Base-by-base conservation (phyloP, 306 rosid species). In the Leucaena leucocephala region DNA sequence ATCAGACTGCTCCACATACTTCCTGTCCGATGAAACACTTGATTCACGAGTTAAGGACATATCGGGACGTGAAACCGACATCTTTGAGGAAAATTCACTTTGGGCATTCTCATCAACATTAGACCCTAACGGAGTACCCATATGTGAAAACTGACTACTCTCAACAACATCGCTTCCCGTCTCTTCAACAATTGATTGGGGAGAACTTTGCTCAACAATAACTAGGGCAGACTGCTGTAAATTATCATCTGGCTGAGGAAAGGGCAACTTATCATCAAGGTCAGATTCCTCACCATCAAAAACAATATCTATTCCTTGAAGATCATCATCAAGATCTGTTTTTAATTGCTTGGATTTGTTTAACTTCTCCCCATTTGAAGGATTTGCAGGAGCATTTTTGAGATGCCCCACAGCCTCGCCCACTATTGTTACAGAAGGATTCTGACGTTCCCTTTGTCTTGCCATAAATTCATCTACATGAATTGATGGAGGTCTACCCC, bases 381-480 rank as follows among this genome's bases (percentile, higher is more conserved):
- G 85, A 70, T 86, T 85, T 50, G 77, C 80, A 65, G 86, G 78
- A 85, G 86, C 79, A 83, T 81, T 89, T 90, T 90, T 95, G 15
- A 72, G 80, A 71, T 84, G 96, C 38, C 84, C 86, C 44, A 82
- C 75, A 8, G 86, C 89, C 78, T 91, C 99, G 63, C 94, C 96
- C 69, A 86, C 97, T 45, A 93, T 88, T 13, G 94, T 69, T 59
- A 86, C 89, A 68, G 84, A 81, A 63, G 97, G 88, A 85, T 90
- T 93, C 85, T 93, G 98, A 67, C 99, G 98, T 79, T 93, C 99
- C 91, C 99, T 95, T 81, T 93, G 94, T 82, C 98, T 87, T 59
- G 99, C 99, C 98, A 91, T 91, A 85, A 93, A 95, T 83, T 95
- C 98, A 84, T 95, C 99, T 75, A 95, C 99, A 49, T 95, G 99